A percentile compares a stretch with the other conserved stretches of the same genome.
Evolutionary conservation across 2,329 filamentous ascomycete species (phyloP).

Genomic region (Pseudogymnoascus sp.): DNA sequence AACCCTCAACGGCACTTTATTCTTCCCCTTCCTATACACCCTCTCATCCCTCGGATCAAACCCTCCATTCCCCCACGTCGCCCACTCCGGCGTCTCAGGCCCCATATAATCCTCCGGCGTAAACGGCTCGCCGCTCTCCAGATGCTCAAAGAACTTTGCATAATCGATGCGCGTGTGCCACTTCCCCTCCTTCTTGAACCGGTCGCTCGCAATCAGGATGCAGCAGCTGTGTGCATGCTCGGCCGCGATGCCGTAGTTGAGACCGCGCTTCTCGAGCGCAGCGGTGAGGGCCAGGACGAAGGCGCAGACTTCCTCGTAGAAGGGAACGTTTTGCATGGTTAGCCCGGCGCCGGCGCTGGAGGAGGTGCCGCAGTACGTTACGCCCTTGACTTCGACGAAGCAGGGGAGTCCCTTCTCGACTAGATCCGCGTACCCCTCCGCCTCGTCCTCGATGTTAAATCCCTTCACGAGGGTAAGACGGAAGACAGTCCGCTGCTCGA

Average conservation of each 20-base stretch:
- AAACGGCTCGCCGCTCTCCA: constrained; percentile 65
- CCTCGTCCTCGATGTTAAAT: constrained; percentile 95
- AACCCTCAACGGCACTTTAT: constrained; percentile 19
- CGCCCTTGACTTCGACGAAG: constrained; percentile 93
- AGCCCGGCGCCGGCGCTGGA: constrained; percentile 77
- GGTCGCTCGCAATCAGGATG: constrained; percentile 71
- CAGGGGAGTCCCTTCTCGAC: constrained; percentile 80
- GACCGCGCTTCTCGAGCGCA: constrained; percentile 59
- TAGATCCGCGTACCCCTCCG: constrained; percentile 78
- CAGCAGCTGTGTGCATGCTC: constrained; percentile 96
- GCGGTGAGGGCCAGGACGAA: constrained; percentile 71
- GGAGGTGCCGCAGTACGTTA: constrained; percentile 91
- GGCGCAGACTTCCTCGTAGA: constrained; percentile 79
- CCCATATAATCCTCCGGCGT: constrained; percentile 86
- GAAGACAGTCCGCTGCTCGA: constrained; percentile 87
- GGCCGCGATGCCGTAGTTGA: constrained; percentile 83
- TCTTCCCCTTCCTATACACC: constrained; percentile 75
- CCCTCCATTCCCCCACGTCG: constrained; percentile 85
- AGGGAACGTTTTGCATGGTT: constrained; percentile 96
- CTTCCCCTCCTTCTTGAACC: constrained; percentile 67
- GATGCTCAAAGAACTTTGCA: constrained; percentile 72
- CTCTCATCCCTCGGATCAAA: constrained; percentile 87
- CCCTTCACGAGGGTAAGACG: constrained; percentile 92
- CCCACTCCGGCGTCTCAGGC: constrained; percentile 81
- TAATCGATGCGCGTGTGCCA: constrained; percentile 96